Evolutionary conservation across 345 rosid species (phyloP).

Genomic region (Diplotaxis tenuifolia): DNA sequence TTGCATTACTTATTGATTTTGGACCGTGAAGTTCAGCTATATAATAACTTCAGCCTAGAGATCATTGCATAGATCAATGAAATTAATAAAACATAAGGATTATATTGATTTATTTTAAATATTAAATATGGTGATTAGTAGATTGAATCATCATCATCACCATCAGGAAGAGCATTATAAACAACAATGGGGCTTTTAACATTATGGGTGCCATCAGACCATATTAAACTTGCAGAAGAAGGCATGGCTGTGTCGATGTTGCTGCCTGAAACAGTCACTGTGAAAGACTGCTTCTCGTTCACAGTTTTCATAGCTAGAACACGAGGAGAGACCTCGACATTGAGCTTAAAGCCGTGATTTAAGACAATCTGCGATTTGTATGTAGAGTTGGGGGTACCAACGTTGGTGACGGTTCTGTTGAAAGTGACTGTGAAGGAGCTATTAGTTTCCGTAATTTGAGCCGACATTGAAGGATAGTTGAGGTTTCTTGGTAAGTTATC

Average conservation of each 20-base stretch:
- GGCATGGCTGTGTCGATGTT: neutral
- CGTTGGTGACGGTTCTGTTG: conserved; percentile 56
- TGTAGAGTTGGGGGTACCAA: conserved; percentile 42
- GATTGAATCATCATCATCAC: neutral
- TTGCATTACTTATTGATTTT: neutral
- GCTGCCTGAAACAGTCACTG: conserved; percentile 3
- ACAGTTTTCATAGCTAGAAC: neutral
- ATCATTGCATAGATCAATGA: neutral
- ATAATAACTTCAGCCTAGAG: neutral
- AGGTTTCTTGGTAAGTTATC: conserved; percentile 35
- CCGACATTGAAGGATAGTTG: conserved; percentile 56
- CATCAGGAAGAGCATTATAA: neutral
- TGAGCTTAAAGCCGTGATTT: neutral
- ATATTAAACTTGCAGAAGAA: neutral
- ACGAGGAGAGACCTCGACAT: neutral
- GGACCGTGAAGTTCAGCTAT: neutral
- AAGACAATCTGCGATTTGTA: conserved; percentile 37
- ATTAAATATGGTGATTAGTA: neutral
- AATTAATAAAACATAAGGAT: neutral
- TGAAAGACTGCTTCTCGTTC: conserved; percentile 17
- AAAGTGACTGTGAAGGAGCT: conserved; percentile 29
- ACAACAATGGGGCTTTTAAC: conserved; percentile 18
- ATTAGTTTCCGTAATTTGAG: neutral
- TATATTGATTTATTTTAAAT: neutral
- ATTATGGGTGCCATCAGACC: conserved; percentile 15